Conservation (phyloP, 768 basidiomycete genomes). For the Trametes meyenii region DNA sequence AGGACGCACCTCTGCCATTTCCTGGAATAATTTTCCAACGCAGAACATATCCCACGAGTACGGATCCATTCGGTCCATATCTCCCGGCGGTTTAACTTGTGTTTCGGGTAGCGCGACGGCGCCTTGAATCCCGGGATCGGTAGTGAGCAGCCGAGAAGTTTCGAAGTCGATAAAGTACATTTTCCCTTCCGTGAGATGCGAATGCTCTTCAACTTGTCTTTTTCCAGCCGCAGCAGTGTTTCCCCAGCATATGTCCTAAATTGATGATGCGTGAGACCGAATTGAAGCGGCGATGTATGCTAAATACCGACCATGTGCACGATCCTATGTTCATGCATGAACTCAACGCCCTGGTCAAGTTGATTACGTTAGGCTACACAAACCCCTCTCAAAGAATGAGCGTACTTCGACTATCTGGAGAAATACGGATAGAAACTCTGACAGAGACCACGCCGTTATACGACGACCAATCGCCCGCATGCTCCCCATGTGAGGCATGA, state of each 20-base stretch:
- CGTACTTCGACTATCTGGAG: not conserved
- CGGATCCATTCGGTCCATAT: not conserved
- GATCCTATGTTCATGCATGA: not conserved
- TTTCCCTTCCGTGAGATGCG: not conserved
- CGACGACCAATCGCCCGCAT: not conserved
- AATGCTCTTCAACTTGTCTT: not conserved
- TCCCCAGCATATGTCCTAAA: not conserved
- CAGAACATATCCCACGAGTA: constrained; percentile 11
- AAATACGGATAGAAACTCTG: not conserved
- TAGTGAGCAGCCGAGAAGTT: not conserved
- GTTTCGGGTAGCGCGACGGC: not conserved
- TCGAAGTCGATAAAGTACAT: constrained; percentile 1
- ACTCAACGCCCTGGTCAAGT: not conserved
- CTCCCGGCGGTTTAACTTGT: not conserved
- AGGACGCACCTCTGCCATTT: not conserved
- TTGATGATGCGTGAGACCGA: not conserved
- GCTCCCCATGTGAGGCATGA: not conserved
- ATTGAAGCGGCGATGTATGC: not conserved
- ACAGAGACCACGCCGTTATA: not conserved
- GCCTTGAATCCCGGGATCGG: not conserved
- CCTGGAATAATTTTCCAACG: not conserved
- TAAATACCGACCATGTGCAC: not conserved
- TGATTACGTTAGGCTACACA: not conserved
- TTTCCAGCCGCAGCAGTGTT: not conserved
- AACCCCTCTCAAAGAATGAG: too few relatives aligned